Evolutionary conservation across 1,284 basidiomycete species (phyloP).

Genomic region (Ceratobasidium papillatum): DNA sequence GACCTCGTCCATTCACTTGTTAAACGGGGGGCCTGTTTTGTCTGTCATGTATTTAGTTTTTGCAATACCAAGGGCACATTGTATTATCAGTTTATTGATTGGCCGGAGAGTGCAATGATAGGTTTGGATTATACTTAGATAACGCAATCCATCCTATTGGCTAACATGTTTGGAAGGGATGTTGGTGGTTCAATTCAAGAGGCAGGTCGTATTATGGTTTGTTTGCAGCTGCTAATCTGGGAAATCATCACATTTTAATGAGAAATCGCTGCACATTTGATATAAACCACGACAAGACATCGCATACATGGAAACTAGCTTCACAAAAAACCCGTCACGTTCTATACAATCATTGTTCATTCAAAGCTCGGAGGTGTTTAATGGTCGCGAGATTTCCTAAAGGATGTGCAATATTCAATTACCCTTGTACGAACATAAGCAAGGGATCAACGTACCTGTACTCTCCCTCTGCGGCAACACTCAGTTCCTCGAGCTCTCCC

Average conservation of each 20-base stretch:
- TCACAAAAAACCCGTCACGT: not conserved
- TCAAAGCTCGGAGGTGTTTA: not conserved
- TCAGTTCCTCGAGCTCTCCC: constrained; percentile 90
- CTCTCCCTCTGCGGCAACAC: constrained; percentile 88
- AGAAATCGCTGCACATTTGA: not conserved
- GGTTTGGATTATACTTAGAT: not conserved
- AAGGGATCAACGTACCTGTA: constrained; percentile 69
- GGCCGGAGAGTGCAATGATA: not conserved
- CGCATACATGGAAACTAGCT: constrained; percentile 15
- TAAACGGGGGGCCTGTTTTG: not conserved
- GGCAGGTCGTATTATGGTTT: too few species aligned
- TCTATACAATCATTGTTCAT: constrained; percentile 28
- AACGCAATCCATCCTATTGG: not conserved
- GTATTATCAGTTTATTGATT: not conserved
- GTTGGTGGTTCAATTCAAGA: too few species aligned
- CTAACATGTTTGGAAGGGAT: not conserved
- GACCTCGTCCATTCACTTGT: constrained; percentile 45
- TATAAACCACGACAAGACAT: not conserved
- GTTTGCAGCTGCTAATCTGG: not conserved
- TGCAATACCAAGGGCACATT: constrained; percentile 4
- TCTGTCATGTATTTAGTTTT: constrained; percentile 13
- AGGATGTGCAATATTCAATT: not conserved
- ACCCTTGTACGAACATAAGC: not conserved
- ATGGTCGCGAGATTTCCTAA: constrained; percentile 36
- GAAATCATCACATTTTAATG: constrained; percentile 6